Conservation (phyloP, 2,329 filamentous ascomycete species). For the Epicoccum sorghinum region DNA sequence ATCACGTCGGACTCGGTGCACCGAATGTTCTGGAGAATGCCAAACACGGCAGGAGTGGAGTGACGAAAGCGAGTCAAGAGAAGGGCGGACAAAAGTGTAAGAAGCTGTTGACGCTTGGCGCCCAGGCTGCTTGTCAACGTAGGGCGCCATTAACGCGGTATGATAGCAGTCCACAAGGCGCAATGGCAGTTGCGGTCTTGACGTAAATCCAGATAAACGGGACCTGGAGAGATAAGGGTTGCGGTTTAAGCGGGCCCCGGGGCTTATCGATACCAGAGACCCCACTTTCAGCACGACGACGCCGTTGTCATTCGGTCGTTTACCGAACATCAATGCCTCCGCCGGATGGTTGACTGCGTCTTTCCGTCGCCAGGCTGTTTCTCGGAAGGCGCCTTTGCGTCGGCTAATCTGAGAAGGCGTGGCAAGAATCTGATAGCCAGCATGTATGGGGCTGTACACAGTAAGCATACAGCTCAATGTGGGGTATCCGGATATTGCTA, state of each 20-base stretch:
- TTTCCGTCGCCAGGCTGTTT: background rate
- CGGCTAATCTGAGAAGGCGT: conserved; percentile 1
- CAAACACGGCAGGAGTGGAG: conserved; percentile 15
- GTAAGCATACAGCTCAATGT: background rate
- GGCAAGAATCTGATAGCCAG: background rate
- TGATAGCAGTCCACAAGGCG: conserved; percentile 10
- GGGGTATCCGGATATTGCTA: background rate
- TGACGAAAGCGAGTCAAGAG: conserved; percentile 10
- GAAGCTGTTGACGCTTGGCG: conserved; percentile 26
- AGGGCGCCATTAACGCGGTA: conserved; percentile 17
- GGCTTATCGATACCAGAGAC: conserved; percentile 9
- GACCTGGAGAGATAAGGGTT: conserved; percentile 9
- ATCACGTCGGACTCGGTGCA: conserved; percentile 17
- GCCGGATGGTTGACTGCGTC: background rate
- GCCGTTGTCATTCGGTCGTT: background rate
- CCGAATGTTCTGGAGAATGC: conserved; percentile 5
- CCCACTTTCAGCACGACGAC: background rate
- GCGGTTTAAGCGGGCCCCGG: background rate
- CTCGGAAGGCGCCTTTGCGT: background rate
- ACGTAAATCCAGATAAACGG: conserved; percentile 31
- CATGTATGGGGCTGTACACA: background rate
- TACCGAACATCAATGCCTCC: background rate
- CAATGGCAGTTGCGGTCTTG: conserved; percentile 8
- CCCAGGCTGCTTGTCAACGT: conserved; percentile 23
- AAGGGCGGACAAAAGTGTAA: conserved; percentile 5